These are phyloP conservation scores for Ogataea hybrid DNA, from an alignment of 1,139 yeast species.

Conservation along the genomic window DNA sequence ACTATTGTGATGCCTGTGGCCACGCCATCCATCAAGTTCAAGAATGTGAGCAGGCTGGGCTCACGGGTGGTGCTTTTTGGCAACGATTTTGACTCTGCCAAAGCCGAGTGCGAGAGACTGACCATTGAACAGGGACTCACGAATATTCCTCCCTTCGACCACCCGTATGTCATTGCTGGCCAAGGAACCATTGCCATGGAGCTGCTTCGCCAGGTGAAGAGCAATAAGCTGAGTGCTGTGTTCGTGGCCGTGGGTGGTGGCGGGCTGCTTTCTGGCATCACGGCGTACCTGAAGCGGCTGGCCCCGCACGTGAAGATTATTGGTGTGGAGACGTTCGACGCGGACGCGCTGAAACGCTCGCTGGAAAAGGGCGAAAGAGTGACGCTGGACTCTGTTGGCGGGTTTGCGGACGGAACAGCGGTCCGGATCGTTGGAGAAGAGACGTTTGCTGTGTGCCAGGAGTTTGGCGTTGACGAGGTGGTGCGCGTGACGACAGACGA, in stretches of 20 bases:
- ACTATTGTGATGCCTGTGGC: slow-evolving; percentile 98
- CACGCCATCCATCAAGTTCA: slow-evolving; percentile 91
- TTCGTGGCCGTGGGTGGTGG: slow-evolving; percentile 98
- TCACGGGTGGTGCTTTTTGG: slow-evolving; percentile 92
- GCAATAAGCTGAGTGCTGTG: slow-evolving; percentile 77
- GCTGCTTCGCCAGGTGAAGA: slow-evolving; percentile 78
- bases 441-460: no score
- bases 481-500: no score
- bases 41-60: slow-evolving; percentile 88
- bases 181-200: slow-evolving; percentile 98
- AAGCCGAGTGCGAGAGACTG: slow-evolving; percentile 78
- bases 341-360: no score
- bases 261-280: no score
- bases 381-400: no score
- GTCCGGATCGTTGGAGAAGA: no score
- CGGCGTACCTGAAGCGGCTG: no score
- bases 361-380: no score
- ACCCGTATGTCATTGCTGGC: slow-evolving; percentile 98
- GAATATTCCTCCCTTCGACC: slow-evolving; percentile 95
- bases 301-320: no score
- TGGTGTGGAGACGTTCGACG: no score
- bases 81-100: slow-evolving; percentile 91
- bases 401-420: no score
- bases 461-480: no score
- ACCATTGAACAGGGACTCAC: slow-evolving; percentile 69